phyloP scores from a whole-genome alignment of 108 stramenopile species.

The Nannochloropsis gaditana region DNA sequence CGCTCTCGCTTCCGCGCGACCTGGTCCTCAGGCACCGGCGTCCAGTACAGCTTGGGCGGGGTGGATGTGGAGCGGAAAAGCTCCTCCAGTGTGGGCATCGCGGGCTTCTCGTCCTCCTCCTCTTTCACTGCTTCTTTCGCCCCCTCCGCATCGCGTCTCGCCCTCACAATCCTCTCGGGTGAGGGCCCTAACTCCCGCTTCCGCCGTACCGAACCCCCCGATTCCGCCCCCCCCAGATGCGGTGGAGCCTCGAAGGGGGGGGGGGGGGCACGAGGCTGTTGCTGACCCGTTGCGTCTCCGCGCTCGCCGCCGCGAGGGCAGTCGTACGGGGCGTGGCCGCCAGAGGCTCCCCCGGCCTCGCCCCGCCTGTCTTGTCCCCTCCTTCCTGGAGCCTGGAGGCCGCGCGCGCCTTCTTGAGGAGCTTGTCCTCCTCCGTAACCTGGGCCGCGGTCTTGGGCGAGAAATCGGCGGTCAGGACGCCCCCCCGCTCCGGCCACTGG shows the following conservation, averaged over 20 bases:
- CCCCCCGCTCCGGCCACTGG: not conserved
- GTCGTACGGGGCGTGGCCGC: not conserved
- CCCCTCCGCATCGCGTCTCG: not conserved
- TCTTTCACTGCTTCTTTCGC: not conserved
- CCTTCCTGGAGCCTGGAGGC: not conserved
- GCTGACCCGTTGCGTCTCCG: too few species aligned
- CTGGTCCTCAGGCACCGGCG: slow-evolving; percentile 11
- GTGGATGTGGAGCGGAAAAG: slow-evolving; percentile 13
- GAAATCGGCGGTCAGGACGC: not conserved
- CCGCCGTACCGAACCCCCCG: not conserved
- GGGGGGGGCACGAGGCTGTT: too few species aligned
- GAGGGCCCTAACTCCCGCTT: not conserved
- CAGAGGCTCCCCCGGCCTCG: not conserved
- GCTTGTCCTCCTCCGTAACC: not conserved
- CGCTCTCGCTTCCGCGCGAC: not conserved
- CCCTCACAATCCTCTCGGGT: not conserved
- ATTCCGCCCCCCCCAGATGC: too few species aligned
- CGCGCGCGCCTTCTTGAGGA: not conserved
- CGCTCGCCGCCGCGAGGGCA: too few species aligned
- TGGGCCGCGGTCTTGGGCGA: not conserved
- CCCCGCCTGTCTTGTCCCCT: not conserved
- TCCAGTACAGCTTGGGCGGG: slow-evolving; percentile 16
- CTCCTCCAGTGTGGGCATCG: slow-evolving; percentile 21
- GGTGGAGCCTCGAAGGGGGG: too few species aligned
- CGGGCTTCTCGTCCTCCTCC: not conserved